Evolutionary conservation across 768 basidiomycete genomes (phyloP).

Genomic region (Tulasnella sp.): DNA sequence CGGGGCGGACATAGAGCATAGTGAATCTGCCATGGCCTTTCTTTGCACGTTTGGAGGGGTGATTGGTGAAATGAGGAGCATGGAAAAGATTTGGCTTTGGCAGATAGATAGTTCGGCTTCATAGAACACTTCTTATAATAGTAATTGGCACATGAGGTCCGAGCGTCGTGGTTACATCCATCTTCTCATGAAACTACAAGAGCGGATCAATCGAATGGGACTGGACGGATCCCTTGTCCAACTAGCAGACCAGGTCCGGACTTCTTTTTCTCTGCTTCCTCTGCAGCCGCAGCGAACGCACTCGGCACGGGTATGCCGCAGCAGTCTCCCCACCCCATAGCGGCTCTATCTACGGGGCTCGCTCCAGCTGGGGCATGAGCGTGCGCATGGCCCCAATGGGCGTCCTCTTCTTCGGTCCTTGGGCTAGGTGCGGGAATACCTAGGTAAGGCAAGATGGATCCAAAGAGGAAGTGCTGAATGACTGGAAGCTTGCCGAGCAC

Average conservation of each 20-base stretch:
- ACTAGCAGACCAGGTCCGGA: slow-evolving; percentile 26
- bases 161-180: no score
- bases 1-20: neutral
- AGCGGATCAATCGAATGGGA: slow-evolving; percentile 75
- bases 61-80: neutral
- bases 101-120: neutral
- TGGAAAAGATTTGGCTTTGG: neutral
- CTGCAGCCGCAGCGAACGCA: slow-evolving; percentile 61
- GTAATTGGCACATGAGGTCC: no score
- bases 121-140: no score
- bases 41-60: neutral
- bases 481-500: slow-evolving; percentile 93
- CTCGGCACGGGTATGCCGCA: slow-evolving; percentile 84
- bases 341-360: slow-evolving; percentile 32
- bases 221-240: slow-evolving; percentile 58
- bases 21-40: neutral
- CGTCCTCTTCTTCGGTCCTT: slow-evolving; percentile 24
- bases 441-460: slow-evolving; percentile 59
- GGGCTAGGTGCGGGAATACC: slow-evolving; percentile 39
- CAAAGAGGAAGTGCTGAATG: slow-evolving; percentile 92
- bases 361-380: slow-evolving; percentile 27
- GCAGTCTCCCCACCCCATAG: slow-evolving; percentile 74
- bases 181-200: no score
- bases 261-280: slow-evolving; percentile 31
- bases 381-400: slow-evolving; percentile 42